Conservation (phyloP, 2,329 filamentous ascomycete species). For the Uncinocarpus reesii region DNA sequence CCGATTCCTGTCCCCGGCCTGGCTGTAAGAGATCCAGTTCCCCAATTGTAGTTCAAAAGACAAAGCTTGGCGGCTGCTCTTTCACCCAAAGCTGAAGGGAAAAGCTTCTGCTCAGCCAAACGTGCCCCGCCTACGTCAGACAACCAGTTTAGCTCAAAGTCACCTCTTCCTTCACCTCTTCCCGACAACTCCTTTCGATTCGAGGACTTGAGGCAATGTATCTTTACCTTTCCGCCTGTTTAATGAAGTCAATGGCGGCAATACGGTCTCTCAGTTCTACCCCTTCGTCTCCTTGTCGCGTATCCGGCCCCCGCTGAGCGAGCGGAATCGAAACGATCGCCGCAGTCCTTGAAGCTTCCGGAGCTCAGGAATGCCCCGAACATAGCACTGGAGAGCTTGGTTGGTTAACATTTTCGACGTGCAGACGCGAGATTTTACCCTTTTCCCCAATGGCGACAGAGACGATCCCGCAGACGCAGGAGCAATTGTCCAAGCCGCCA, state of each 20-base stretch:
- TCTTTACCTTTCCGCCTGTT: slow-evolving; percentile 1
- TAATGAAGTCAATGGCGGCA: slow-evolving; percentile 8
- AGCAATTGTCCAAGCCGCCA: slow-evolving; percentile 19
- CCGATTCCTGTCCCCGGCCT: not conserved
- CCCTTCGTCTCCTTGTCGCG: not conserved
- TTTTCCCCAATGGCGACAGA: slow-evolving; percentile 31
- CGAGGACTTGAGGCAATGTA: not conserved
- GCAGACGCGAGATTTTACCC: slow-evolving; percentile 17
- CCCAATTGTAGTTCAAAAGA: not conserved
- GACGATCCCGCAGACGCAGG: slow-evolving; percentile 24
- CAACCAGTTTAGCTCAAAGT: slow-evolving; percentile 10
- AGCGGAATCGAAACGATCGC: not conserved
- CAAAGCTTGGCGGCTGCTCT: not conserved
- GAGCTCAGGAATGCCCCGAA: slow-evolving; percentile 4
- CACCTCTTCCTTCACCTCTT: not conserved
- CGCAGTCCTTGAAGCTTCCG: not conserved
- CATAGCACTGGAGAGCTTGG: not conserved
- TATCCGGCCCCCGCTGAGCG: not conserved
- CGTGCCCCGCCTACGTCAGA: slow-evolving; percentile 17
- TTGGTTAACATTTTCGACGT: not conserved
- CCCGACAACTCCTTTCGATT: not conserved
- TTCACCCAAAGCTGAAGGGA: not conserved
- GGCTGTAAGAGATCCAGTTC: not conserved
- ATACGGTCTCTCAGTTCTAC: not conserved
- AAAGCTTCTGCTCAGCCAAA: not conserved